Base-by-base conservation (phyloP, 2,329 filamentous ascomycete genomes). In the Cryphonectria parasitica region DNA sequence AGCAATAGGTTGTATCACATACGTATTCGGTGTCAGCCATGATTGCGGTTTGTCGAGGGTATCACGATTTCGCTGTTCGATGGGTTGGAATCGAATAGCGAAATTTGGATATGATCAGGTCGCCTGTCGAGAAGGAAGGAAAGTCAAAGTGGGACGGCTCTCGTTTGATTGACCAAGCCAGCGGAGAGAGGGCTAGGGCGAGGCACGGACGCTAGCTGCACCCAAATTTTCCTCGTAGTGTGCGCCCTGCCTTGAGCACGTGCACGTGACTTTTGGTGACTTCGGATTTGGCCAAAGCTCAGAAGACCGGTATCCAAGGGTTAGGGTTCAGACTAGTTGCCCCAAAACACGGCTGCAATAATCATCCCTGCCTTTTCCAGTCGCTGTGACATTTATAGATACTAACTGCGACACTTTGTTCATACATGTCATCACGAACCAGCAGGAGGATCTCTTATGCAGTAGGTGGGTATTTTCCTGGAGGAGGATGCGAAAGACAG, bases 1-100 rank as follows among this genome's bases (percentile, higher is more conserved):
- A 43, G 52, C 31, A 25, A 56, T 15, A 34, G 77, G 76, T 76
- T 70, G 76, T 64, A 67, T 70, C 69, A 79, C 74, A 64, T 76
- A 76, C 75, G 75, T 78, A 79, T 78, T 79, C 79, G 58, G 64
- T 69, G 87, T 94, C 92, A 88, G 92, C 92, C 92, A 94, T 94
- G 84, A 83, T 92, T 88, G 86, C 86, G 84, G 83, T 81, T 76
- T 69, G 71, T 72, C 68, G 69, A 62, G 74, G 71, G 75, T 75
- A 76, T 77, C 76, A 78, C 75, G 77, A 75, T 74, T 76, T 76
- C 77, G 75, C 75, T 83, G 76, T 78, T 80, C 77, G 81, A 80
- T 79, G 79, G 76, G 76, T 76, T 77, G 77, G 77, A 77, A 76
- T 78, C 77, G 76, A 78, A 78, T 73, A 76, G 76, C 76, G 75